Evolutionary conservation across 345 rosid genomes (phyloP).

Genomic region (Crucihimalaya himalaica): DNA sequence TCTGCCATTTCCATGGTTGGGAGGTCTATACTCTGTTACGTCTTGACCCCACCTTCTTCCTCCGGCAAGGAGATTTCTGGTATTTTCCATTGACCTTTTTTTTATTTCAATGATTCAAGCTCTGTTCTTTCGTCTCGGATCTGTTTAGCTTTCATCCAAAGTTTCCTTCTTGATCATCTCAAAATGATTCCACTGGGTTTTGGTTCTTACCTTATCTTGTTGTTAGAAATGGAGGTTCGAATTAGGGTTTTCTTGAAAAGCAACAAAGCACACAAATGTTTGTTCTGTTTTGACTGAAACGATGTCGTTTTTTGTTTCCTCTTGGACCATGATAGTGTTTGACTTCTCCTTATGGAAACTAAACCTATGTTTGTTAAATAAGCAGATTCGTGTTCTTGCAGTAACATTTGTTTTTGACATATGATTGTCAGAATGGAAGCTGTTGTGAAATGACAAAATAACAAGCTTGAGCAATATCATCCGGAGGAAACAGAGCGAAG

Average conservation of each 20-base stretch:
- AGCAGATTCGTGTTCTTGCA: not conserved
- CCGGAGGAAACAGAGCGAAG: constrained; percentile 5
- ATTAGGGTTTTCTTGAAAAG: not conserved
- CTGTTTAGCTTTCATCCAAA: not conserved
- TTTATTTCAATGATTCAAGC: not conserved
- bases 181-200: not conserved
- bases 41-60: constrained; percentile 50
- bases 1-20: constrained; percentile 70
- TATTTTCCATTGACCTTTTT: constrained; percentile 4
- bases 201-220: not conserved
- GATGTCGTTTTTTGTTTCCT: not conserved
- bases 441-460: constrained; percentile 12
- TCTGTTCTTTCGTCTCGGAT: not conserved
- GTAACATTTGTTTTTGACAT: not conserved
- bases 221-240: not conserved
- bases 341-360: not conserved
- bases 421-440: constrained; percentile 31
- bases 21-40: constrained; percentile 60
- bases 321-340: not conserved
- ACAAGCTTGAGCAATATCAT: not conserved
- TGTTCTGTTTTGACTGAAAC: not conserved
- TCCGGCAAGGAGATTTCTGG: constrained; percentile 58
- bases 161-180: not conserved
- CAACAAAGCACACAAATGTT: not conserved
- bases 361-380: not conserved